Evolutionary conservation across 768 basidiomycete species (phyloP).

Genomic region (Macrocybe gigantea): DNA sequence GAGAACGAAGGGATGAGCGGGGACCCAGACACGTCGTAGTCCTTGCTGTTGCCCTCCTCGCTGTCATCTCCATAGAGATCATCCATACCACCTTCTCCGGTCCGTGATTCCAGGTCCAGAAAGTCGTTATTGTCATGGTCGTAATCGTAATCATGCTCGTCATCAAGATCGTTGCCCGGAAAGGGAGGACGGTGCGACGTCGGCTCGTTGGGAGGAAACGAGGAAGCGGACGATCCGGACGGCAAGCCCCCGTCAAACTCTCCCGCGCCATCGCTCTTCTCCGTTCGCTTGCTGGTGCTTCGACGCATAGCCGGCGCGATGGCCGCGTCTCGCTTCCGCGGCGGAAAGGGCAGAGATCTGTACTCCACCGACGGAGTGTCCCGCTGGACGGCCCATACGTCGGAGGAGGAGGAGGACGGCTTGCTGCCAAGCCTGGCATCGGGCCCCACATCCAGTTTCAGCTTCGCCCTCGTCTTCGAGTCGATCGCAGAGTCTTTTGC

Average conservation of each 20-base stretch:
- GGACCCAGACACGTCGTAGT: conserved; percentile 14
- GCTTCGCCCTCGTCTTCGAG: background rate
- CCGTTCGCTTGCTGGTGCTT: background rate
- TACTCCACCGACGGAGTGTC: conserved; percentile 27
- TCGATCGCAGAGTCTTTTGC: background rate
- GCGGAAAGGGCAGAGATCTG: conserved; percentile 33
- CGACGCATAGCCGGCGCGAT: conserved; percentile 2
- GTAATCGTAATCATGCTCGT: background rate
- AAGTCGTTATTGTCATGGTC: too few species aligned
- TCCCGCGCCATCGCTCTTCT: background rate
- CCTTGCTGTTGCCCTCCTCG: conserved; percentile 6
- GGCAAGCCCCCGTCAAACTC: background rate
- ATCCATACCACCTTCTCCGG: conserved; percentile 5
- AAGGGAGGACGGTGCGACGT: too few species aligned
- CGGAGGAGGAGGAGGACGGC: conserved; percentile 3
- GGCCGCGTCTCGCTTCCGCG: conserved; percentile 16
- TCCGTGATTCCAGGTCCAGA: too few species aligned
- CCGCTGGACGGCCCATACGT: conserved; percentile 27
- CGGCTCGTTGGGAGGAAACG: background rate
- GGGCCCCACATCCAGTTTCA: background rate
- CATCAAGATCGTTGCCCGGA: background rate
- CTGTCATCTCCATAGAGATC: background rate
- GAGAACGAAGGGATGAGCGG: conserved; percentile 49
- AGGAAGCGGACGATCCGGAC: background rate
- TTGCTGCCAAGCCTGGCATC: background rate